These are phyloP conservation scores for Nakataea oryzae DNA, from an alignment of 2,329 filamentous ascomycete genomes.

Conservation along the genomic window DNA sequence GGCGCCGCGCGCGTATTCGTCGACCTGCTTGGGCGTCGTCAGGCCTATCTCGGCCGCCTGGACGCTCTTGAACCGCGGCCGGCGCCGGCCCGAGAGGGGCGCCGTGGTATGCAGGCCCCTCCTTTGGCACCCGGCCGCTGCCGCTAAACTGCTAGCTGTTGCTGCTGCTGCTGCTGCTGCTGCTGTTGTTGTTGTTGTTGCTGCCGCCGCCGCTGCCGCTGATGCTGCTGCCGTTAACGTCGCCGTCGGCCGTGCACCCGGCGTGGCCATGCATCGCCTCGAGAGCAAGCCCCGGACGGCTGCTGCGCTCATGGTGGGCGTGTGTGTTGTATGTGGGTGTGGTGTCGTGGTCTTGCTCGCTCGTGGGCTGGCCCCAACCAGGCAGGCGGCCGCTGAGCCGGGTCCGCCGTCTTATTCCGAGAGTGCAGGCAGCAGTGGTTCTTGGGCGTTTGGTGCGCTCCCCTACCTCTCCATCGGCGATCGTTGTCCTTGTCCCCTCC, in stretches of 20 bases:
- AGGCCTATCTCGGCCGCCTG: constrained; percentile 41
- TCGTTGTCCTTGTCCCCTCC: background rate
- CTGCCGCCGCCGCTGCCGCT: constrained; percentile 10
- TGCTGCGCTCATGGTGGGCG: constrained; percentile 42
- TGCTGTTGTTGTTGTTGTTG: constrained; percentile 4
- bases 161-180: constrained; percentile 5
- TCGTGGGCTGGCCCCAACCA: background rate
- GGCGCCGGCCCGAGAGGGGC: constrained; percentile 32
- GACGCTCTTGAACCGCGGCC: constrained; percentile 40
- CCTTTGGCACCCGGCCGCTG: background rate
- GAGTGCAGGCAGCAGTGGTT: no score
- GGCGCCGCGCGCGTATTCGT: constrained; percentile 31
- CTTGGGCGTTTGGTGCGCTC: background rate
- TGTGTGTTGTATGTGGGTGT: background rate
- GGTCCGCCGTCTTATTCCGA: background rate
- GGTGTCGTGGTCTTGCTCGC: background rate
- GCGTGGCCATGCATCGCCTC: constrained; percentile 15
- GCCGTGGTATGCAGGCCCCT: constrained; percentile 36
- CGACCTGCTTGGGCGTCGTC: constrained; percentile 29
- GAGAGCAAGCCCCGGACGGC: constrained; percentile 39
- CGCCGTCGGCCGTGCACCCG: background rate
- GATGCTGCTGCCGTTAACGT: background rate
- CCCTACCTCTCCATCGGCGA: background rate
- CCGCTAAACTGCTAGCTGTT: background rate
- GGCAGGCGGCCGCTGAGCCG: background rate